phyloP scores from a whole-genome alignment of 495 filamentous ascomycete species.

The Aspergillus ellipticus region DNA sequence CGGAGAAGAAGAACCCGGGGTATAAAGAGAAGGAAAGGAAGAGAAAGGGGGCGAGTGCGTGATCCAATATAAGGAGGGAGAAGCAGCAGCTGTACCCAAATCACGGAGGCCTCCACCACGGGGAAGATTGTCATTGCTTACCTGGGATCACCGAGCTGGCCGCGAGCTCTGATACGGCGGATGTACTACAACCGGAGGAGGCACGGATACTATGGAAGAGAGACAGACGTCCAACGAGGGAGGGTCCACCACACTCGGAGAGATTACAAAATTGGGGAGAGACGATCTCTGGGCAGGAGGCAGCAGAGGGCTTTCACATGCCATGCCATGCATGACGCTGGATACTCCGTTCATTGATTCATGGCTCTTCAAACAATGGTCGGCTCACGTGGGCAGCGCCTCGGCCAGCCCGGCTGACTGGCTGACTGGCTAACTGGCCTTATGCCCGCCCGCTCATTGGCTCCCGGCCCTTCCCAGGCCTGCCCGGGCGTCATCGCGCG shows the following conservation, averaged over 20 bases:
- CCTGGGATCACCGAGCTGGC: neutral
- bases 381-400: neutral
- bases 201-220: neutral
- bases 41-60: constrained; percentile 11
- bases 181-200: no score
- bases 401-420: neutral
- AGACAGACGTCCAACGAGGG: no score
- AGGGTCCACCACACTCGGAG: neutral
- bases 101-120: constrained; percentile 4
- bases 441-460: constrained; percentile 12
- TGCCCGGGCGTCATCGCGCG: constrained; percentile 31
- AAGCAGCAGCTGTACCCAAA: constrained; percentile 10
- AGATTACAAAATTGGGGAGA: neutral
- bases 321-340: no score
- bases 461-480: neutral
- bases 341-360: no score
- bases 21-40: constrained; percentile 8
- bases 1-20: constrained; percentile 6
- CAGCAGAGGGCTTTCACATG: no score
- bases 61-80: constrained; percentile 15
- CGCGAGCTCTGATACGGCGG: neutral
- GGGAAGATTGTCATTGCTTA: neutral
- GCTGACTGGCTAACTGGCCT: neutral
- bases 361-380: no score
- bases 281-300: no score